Evolutionary conservation across 2,329 filamentous ascomycete genomes (phyloP).

Genomic region (Alternaria arbusti): DNA sequence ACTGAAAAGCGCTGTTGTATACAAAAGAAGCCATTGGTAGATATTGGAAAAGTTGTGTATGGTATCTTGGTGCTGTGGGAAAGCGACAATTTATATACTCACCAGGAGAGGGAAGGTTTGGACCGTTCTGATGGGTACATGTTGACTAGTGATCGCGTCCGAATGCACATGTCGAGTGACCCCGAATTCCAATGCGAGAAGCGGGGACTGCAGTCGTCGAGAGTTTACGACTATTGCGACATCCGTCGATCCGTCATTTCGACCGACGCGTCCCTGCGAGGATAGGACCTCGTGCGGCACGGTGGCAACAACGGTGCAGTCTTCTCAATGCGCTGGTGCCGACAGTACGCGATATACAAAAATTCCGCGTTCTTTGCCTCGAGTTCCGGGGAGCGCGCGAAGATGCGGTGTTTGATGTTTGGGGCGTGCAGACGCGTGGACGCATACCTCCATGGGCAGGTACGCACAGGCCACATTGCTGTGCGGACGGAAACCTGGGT

Average conservation of each 20-base stretch:
- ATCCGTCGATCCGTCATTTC: not conserved
- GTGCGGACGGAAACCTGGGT: not conserved
- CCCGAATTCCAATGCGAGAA: not conserved
- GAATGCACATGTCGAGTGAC: not conserved
- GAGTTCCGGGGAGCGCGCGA: not conserved
- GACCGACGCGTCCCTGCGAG: not conserved
- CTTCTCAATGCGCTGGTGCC: not conserved
- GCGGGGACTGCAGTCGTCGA: not conserved
- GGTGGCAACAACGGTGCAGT: not conserved
- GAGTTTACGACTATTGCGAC: not conserved
- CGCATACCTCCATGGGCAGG: not conserved
- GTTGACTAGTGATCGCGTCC: not conserved
- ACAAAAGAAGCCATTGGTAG: not conserved
- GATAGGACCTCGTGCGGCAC: not conserved
- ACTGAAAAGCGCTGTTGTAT: not conserved
- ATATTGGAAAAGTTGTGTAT: not conserved
- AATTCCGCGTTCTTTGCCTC: not conserved
- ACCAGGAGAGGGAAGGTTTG: not conserved
- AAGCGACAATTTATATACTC: not conserved
- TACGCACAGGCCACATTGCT: not conserved
- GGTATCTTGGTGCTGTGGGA: accelerated
- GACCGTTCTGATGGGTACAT: not conserved
- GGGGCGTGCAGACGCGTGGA: not conserved
- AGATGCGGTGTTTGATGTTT: not conserved
- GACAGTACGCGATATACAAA: not conserved